Evolutionary conservation across 1,139 yeast species (phyloP).

Genomic region (Hanseniaspora sp.): DNA sequence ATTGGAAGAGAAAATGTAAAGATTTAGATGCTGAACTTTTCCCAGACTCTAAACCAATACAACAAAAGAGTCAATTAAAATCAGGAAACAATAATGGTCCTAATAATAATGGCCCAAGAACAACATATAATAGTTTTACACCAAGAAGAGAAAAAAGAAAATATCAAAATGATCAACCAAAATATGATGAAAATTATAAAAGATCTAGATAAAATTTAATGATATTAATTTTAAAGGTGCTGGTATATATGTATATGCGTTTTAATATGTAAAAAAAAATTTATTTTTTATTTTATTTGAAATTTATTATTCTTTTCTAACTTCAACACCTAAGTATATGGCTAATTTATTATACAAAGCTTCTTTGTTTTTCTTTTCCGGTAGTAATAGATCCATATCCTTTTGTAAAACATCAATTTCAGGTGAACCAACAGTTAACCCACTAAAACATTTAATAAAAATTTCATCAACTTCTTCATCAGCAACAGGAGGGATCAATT

Average conservation of each 20-base stretch:
- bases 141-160: conserved; percentile 15
- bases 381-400: conserved; percentile 30
- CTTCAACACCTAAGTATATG: conserved; percentile 52
- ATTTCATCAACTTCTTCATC: conserved; percentile 39
- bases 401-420: conserved; percentile 22
- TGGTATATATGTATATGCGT: not conserved
- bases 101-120: conserved; percentile 1
- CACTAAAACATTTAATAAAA: conserved; percentile 36
- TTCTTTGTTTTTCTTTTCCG: conserved; percentile 36
- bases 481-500: conserved; percentile 43
- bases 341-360: conserved; percentile 54
- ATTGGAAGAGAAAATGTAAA: conserved; percentile 69
- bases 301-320: conserved; percentile 38
- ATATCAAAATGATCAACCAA: conserved; percentile 8
- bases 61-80: conserved; percentile 45
- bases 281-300: not conserved
- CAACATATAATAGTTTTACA: conserved; percentile 12
- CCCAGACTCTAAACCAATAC: conserved; percentile 28
- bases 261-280: not conserved
- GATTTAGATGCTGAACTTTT: conserved; percentile 52
- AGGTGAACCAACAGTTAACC: conserved; percentile 26
- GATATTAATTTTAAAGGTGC: too few species aligned
- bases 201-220: conserved; percentile 9
- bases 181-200: conserved; percentile 11
- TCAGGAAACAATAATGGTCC: conserved; percentile 31